Evolutionary conservation across 2,329 filamentous ascomycete species (phyloP).

Genomic region (Xylariaceae sp.): DNA sequence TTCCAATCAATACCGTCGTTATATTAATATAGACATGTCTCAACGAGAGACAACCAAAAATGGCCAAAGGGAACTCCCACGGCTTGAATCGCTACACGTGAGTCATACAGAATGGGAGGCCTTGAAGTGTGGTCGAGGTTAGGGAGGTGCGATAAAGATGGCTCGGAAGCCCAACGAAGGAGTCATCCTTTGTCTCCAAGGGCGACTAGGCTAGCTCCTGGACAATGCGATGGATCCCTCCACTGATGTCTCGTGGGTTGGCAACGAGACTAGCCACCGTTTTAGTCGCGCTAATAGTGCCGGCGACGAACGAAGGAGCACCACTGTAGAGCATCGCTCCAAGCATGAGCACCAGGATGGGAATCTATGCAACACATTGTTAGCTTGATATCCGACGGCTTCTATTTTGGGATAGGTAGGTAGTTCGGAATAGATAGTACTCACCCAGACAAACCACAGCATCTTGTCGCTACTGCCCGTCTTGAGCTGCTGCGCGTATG

Average conservation of each 20-base stretch:
- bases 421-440: slow-evolving; percentile 4
- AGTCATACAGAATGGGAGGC: neutral
- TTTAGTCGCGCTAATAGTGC: slow-evolving; percentile 17
- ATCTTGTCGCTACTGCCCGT: slow-evolving; percentile 58
- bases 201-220: slow-evolving; percentile 13
- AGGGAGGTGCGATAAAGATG: no score
- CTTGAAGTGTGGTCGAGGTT: no score
- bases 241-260: slow-evolving; percentile 21
- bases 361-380: slow-evolving; percentile 30
- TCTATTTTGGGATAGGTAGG: no score
- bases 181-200: neutral
- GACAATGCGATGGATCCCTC: slow-evolving; percentile 13
- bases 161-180: no score
- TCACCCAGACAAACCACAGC: slow-evolving; percentile 64
- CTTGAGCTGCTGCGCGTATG: slow-evolving; percentile 59
- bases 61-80: neutral
- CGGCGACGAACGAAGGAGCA: slow-evolving; percentile 26
- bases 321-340: slow-evolving; percentile 35
- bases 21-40: slow-evolving; percentile 8
- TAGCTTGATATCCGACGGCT: slow-evolving; percentile 11
- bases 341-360: slow-evolving; percentile 35
- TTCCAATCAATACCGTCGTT: slow-evolving; percentile 3
- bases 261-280: slow-evolving; percentile 15
- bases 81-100: slow-evolving; percentile 4
- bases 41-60: neutral